A percentile compares a stretch with the other conserved stretches of the same genome.
phyloP scores from a whole-genome alignment of 371 early-diverging fungal species.

The Mycotypha africana region DNA sequence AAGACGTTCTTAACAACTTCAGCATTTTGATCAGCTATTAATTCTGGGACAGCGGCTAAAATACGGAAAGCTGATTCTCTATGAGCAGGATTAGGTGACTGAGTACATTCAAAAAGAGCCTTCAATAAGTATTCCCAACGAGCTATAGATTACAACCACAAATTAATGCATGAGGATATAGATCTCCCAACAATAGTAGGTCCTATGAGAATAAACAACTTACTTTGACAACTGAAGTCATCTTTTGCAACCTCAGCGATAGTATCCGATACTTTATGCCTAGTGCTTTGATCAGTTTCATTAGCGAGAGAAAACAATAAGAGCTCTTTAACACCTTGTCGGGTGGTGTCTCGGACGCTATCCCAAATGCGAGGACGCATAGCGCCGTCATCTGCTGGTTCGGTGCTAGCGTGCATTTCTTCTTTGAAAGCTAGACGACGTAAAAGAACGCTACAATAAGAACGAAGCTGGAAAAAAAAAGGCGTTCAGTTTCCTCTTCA shows the following conservation, averaged over 20 bases:
- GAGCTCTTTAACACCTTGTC: conserved; percentile 60
- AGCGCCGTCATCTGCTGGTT: conserved; percentile 36
- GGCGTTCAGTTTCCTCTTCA: background rate
- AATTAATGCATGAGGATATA: no score
- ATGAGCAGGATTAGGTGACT: conserved; percentile 67
- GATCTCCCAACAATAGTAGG: no score
- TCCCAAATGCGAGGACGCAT: conserved; percentile 66
- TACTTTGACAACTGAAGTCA: conserved; percentile 60
- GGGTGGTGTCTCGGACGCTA: conserved; percentile 57
- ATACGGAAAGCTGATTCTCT: conserved; percentile 89
- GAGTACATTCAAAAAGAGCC: conserved; percentile 75
- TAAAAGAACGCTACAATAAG: conserved; percentile 82
- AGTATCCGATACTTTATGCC: conserved; percentile 90
- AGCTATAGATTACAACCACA: no score
- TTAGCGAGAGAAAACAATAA: conserved; percentile 72
- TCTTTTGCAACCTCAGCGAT: conserved; percentile 82
- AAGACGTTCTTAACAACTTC: conserved; percentile 71
- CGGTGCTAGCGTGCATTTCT: conserved; percentile 36
- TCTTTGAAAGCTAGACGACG: conserved; percentile 81
- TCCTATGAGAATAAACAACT: no score
- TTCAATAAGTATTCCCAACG: conserved; percentile 80
- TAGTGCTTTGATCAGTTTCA: conserved; percentile 67
- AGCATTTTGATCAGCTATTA: conserved; percentile 66
- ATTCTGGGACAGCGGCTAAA: conserved; percentile 73
- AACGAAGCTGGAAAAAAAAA: conserved; percentile 62